phyloP scores from a whole-genome alignment of 2,329 filamentous ascomycete genomes.

The Elsinoe ampelina region DNA sequence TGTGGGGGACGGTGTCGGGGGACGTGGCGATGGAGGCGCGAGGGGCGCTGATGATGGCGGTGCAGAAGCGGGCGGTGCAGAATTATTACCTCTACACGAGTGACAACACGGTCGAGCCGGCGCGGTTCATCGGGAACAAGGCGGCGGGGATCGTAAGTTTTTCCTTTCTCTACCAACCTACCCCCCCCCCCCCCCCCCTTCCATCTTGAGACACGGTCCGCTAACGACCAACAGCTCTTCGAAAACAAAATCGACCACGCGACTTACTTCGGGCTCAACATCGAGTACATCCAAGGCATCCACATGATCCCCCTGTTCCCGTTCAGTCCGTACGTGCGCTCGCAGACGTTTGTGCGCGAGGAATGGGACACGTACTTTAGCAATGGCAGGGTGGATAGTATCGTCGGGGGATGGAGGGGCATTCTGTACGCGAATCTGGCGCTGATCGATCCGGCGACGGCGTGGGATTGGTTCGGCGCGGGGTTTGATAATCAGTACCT shows the following conservation, averaged over 20 bases:
- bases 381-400: slow-evolving; percentile 52
- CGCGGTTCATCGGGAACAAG: slow-evolving; percentile 73
- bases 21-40: slow-evolving; percentile 71
- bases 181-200: background rate
- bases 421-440: slow-evolving; percentile 77
- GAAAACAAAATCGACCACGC: slow-evolving; percentile 94
- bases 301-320: slow-evolving; percentile 75
- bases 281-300: slow-evolving; percentile 49
- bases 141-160: slow-evolving; percentile 43
- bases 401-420: slow-evolving; percentile 74
- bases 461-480: slow-evolving; percentile 65
- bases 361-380: slow-evolving; percentile 78
- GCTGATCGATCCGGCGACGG: slow-evolving; percentile 58
- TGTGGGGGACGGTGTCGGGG: slow-evolving; percentile 79
- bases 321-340: slow-evolving; percentile 57
- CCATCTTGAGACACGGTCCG: too few species aligned
- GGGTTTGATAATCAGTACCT: slow-evolving; percentile 60
- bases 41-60: slow-evolving; percentile 70
- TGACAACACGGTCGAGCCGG: slow-evolving; percentile 62
- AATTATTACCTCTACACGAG: slow-evolving; percentile 73
- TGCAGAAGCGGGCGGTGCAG: slow-evolving; percentile 63
- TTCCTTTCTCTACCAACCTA: too few species aligned
- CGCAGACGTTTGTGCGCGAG: slow-evolving; percentile 60
- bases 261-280: slow-evolving; percentile 65
- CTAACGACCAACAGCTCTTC: too few species aligned